phyloP scores from a whole-genome alignment of 1,284 basidiomycete genomes.

The Abortiporus biennis region DNA sequence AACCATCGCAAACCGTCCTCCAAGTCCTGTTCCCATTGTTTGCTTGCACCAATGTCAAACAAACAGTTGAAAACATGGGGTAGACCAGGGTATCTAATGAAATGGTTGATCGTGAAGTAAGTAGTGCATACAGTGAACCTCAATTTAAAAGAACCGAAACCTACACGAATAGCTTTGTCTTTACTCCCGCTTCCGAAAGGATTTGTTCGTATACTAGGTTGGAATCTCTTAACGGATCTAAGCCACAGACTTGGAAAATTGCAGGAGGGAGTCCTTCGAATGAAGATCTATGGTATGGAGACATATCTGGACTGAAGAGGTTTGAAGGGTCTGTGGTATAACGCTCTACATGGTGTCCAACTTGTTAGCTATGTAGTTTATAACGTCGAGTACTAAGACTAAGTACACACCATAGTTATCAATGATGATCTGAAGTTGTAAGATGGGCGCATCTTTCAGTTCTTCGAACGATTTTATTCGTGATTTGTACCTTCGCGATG shows the following conservation, averaged over 20 bases:
- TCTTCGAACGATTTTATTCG: slow-evolving; percentile 8
- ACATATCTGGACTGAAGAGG: no score
- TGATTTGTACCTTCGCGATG: slow-evolving; percentile 5
- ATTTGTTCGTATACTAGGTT: slow-evolving; percentile 5
- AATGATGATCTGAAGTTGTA: neutral
- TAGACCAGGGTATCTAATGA: slow-evolving; percentile 11
- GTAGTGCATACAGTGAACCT: neutral
- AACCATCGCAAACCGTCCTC: no score
- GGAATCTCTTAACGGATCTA: slow-evolving; percentile 16
- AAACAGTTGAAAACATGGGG: no score
- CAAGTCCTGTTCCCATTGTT: no score
- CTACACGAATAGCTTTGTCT: slow-evolving; percentile 11
- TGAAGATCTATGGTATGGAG: slow-evolving; percentile 7
- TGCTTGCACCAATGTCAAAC: no score
- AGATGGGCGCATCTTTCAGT: slow-evolving; percentile 7
- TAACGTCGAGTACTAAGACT: neutral
- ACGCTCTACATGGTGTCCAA: neutral
- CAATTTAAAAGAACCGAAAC: slow-evolving; percentile 1
- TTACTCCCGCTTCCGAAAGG: slow-evolving; percentile 11
- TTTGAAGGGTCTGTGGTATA: neutral
- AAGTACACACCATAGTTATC: neutral
- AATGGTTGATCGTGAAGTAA: neutral
- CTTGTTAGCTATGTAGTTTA: neutral
- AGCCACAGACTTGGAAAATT: slow-evolving; percentile 11
- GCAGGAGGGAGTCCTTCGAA: slow-evolving; percentile 12